A percentile compares a stretch with the other conserved stretches of the same genome.
These are phyloP conservation scores for Elymus sibiricus DNA, from an alignment of 176 grass and related monocot species.

Conservation along the genomic window DNA sequence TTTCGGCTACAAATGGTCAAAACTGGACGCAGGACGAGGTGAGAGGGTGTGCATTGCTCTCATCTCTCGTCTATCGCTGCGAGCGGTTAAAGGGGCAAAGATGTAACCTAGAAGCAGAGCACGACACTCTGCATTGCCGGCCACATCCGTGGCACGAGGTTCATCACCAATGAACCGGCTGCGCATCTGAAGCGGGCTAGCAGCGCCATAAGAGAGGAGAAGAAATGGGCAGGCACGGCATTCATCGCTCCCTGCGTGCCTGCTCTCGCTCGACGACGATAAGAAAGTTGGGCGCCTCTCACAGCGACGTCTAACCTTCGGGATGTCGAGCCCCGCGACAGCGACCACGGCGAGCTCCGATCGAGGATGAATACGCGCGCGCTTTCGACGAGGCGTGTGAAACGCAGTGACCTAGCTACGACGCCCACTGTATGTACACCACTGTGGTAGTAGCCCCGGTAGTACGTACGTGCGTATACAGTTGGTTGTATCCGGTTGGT, in stretches of 20 bases:
- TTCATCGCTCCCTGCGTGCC: slow-evolving; percentile 13
- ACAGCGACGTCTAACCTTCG: slow-evolving; percentile 50
- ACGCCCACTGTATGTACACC: neutral
- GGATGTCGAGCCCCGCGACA: slow-evolving; percentile 21
- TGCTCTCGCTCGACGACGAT: slow-evolving; percentile 10
- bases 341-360: neutral
- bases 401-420: neutral
- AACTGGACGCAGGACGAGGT: too few species aligned
- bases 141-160: neutral
- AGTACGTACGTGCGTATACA: neutral
- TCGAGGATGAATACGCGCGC: neutral
- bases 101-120: neutral
- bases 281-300: slow-evolving; percentile 26
- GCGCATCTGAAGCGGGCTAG: neutral
- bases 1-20: neutral
- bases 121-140: neutral
- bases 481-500: neutral
- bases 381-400: neutral
- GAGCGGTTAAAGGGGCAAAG: neutral
- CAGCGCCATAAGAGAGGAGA: neutral
- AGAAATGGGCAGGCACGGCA: slow-evolving; percentile 28
- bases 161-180: neutral
- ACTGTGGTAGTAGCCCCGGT: neutral
- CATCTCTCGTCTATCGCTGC: too few species aligned
- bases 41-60: too few species aligned